Percentiles rank a stretch among this genome's conserved stretches.
These are phyloP conservation scores for Chaetomiaceae sp. DNA, from an alignment of 2,329 filamentous ascomycete genomes.

Conservation along the genomic window DNA sequence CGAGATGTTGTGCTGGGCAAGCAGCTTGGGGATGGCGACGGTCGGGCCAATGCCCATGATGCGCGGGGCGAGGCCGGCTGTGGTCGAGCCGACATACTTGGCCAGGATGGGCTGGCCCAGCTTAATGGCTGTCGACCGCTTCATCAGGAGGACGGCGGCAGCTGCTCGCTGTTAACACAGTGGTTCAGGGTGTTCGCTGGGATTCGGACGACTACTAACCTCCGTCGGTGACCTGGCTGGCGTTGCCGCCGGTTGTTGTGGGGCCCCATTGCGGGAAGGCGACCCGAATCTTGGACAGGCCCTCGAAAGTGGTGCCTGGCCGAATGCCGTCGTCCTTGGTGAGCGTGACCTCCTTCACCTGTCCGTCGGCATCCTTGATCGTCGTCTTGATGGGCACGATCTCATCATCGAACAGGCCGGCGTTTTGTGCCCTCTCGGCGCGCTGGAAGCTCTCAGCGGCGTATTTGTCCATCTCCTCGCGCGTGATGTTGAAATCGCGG, in stretches of 20 bases:
- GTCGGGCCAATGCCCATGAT: constrained; percentile 95
- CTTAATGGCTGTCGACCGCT: constrained; percentile 80
- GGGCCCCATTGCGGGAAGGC: constrained; percentile 90
- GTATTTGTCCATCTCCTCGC: constrained; percentile 78
- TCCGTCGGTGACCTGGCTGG: constrained; percentile 91
- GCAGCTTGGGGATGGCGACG: constrained; percentile 73
- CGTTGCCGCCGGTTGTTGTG: constrained; percentile 86
- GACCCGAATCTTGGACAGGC: constrained; percentile 75
- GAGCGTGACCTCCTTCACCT: constrained; percentile 71
- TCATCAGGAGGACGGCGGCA: constrained; percentile 87
- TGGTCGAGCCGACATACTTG: constrained; percentile 90
- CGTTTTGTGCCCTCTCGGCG: constrained; percentile 86
- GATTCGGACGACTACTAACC: too few species aligned
- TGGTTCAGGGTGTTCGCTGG: too few species aligned
- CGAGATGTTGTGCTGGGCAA: constrained; percentile 71
- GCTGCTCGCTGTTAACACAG: constrained; percentile 38
- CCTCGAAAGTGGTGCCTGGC: constrained; percentile 81
- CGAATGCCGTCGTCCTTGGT: constrained; percentile 87
- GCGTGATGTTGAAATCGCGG: constrained; percentile 78
- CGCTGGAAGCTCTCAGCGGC: constrained; percentile 83
- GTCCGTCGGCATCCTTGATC: constrained; percentile 78
- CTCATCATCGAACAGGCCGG: constrained; percentile 88
- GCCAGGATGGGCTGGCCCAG: constrained; percentile 87
- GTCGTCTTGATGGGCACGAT: constrained; percentile 82
- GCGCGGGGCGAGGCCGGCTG: constrained; percentile 82